phyloP scores from a whole-genome alignment of 208 protist genomes.

The Trypanosomatidae sp. region DNA sequence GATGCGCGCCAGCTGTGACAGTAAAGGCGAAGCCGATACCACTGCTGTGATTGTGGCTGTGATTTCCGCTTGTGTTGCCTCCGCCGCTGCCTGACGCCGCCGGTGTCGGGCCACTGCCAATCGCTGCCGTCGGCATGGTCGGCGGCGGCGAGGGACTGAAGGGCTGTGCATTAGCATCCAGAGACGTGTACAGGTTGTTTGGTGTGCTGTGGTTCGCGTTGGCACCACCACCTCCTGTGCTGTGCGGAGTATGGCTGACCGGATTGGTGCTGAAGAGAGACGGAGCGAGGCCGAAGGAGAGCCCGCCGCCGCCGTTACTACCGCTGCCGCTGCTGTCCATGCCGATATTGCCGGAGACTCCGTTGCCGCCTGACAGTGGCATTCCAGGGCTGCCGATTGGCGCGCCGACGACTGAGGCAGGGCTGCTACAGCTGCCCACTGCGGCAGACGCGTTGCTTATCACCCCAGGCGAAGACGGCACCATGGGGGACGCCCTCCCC shows the following conservation, averaged over 20 bases:
- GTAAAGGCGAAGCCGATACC: slow-evolving; percentile 29
- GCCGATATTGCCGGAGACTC: not conserved
- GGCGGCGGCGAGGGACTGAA: slow-evolving; percentile 45
- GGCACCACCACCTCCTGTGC: slow-evolving; percentile 1
- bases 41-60: slow-evolving; percentile 6
- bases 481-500: slow-evolving; percentile 20
- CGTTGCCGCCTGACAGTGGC: slow-evolving; percentile 14
- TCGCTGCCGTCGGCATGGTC: not conserved
- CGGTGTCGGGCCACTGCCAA: slow-evolving; percentile 2
- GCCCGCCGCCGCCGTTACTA: slow-evolving; percentile 11
- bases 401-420: slow-evolving; percentile 14
- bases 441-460: slow-evolving; percentile 17
- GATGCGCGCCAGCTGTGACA: slow-evolving; percentile 25
- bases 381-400: slow-evolving; percentile 25
- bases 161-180: slow-evolving; percentile 61
- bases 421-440: slow-evolving; percentile 20
- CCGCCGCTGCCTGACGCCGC: slow-evolving; percentile 4
- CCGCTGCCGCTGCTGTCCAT: not conserved
- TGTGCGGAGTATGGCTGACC: slow-evolving; percentile 20
- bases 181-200: slow-evolving; percentile 27
- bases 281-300: slow-evolving; percentile 24
- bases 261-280: slow-evolving; percentile 42
- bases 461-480: slow-evolving; percentile 28
- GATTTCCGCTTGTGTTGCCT: slow-evolving; percentile 6
- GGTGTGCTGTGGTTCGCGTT: slow-evolving; percentile 2